A percentile compares a stretch with the other conserved stretches of the same genome.
Conservation (phyloP, 768 basidiomycete genomes). For the Strobilomyces confusus region DNA sequence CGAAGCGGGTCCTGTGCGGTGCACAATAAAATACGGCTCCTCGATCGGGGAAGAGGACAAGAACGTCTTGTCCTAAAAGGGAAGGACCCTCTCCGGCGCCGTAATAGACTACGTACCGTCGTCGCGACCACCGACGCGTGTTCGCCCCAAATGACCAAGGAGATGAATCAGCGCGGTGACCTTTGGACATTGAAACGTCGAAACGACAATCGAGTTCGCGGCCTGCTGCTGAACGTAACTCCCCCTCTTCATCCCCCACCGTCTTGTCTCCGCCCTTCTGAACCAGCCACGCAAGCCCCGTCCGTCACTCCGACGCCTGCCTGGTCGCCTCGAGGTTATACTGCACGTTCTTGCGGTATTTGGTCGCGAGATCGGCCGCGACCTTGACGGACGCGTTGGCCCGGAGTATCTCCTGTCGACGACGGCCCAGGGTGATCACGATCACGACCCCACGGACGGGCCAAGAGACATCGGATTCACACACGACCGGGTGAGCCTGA, state of each 20-base stretch:
- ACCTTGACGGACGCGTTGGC: constrained; percentile 76
- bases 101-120: too few relatives aligned
- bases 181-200: too few relatives aligned
- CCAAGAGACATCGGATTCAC: neutral
- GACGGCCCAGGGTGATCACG: neutral
- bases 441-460: neutral
- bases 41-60: neutral
- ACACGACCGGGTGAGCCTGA: neutral
- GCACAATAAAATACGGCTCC: constrained; percentile 12
- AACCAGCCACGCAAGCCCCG: neutral
- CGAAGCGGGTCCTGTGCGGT: neutral
- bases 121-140: neutral
- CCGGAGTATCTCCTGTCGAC: constrained; percentile 65
- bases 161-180: too few relatives aligned
- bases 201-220: too few relatives aligned
- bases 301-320: constrained; percentile 19
- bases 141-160: neutral
- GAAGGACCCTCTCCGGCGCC: constrained; percentile 7
- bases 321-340: constrained; percentile 82
- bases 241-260: neutral
- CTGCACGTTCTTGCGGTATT: constrained; percentile 90
- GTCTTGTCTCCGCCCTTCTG: neutral
- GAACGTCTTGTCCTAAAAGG: constrained; percentile 25
- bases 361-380: constrained; percentile 78
- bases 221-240: too few relatives aligned